Percentiles rank a stretch among this genome's conserved stretches.
These are phyloP conservation scores for Ophiocytium majus DNA, from an alignment of 352 stramenopile species.

Conservation along the genomic window DNA sequence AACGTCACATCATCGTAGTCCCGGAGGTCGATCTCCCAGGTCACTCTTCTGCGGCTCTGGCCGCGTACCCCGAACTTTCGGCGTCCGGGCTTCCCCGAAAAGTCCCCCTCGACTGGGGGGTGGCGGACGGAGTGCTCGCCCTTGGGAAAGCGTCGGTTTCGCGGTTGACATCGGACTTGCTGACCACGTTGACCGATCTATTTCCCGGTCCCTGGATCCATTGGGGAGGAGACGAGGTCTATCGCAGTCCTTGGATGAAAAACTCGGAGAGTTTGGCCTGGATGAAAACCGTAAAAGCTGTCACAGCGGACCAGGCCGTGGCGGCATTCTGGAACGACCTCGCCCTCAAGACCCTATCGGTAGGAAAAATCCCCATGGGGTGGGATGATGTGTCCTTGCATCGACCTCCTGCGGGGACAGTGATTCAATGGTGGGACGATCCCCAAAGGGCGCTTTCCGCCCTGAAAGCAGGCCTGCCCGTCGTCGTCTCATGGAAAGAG, in stretches of 20 bases:
- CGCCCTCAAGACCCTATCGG: not conserved
- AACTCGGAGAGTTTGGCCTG: not conserved
- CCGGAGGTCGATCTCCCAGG: not conserved
- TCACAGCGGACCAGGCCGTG: not conserved
- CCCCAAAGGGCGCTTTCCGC: too few relatives aligned
- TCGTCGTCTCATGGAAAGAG: too few relatives aligned
- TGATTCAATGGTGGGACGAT: too few relatives aligned
- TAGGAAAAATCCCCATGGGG: not conserved
- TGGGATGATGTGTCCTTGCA: too few relatives aligned
- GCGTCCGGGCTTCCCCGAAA: not conserved
- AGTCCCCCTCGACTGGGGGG: not conserved
- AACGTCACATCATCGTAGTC: not conserved
- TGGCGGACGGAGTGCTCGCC: not conserved
- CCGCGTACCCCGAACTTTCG: not conserved
- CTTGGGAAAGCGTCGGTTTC: too few relatives aligned
- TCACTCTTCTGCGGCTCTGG: not conserved
- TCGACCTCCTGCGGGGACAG: too few relatives aligned
- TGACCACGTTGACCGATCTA: not conserved
- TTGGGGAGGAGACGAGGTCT: not conserved
- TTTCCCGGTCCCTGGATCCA: not conserved
- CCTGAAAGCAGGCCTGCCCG: too few relatives aligned
- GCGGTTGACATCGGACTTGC: too few relatives aligned
- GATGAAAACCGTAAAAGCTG: not conserved
- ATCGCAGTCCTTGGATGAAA: not conserved
- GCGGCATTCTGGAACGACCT: not conserved